Percentiles rank a stretch among this genome's conserved stretches.
These are phyloP conservation scores for Xylaria sp. DNA, from an alignment of 2,329 filamentous ascomycete genomes.

Conservation along the genomic window DNA sequence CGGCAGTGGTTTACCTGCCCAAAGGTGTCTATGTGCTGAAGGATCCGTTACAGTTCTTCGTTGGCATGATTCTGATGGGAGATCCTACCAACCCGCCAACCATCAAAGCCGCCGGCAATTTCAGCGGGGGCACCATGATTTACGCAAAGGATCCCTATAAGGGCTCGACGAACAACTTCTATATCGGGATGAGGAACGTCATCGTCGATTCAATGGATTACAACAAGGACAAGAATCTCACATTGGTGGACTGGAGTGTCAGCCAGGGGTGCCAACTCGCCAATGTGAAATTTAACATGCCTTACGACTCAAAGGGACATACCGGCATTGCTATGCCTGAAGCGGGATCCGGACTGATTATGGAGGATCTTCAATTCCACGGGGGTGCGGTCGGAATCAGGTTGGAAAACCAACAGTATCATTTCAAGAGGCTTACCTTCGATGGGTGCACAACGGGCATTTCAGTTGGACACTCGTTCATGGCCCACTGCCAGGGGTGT, in stretches of 20 bases:
- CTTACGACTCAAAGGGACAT: slow-evolving; percentile 35
- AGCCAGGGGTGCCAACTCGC: slow-evolving; percentile 42
- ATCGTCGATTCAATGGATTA: slow-evolving; percentile 41
- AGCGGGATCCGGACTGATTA: slow-evolving; percentile 20
- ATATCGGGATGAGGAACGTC: slow-evolving; percentile 42
- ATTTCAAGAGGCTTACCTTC: slow-evolving; percentile 28
- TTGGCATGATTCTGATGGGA: slow-evolving; percentile 42
- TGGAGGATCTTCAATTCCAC: slow-evolving; percentile 25
- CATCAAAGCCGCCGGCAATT: slow-evolving; percentile 29
- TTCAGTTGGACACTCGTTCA: slow-evolving; percentile 28
- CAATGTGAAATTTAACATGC: slow-evolving; percentile 43
- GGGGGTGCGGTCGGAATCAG: slow-evolving; percentile 23
- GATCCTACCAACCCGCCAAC: slow-evolving; percentile 40
- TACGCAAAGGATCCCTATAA: slow-evolving; percentile 35
- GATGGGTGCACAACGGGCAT: slow-evolving; percentile 42
- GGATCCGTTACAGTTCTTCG: slow-evolving; percentile 26
- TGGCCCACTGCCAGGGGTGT: slow-evolving; percentile 19
- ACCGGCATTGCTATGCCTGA: slow-evolving; percentile 37
- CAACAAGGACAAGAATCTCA: slow-evolving; percentile 31
- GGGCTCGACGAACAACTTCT: slow-evolving; percentile 39
- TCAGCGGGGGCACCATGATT: slow-evolving; percentile 25
- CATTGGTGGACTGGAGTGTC: slow-evolving; percentile 43
- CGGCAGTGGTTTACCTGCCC: slow-evolving; percentile 33
- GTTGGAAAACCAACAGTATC: slow-evolving; percentile 28
- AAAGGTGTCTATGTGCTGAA: slow-evolving; percentile 30